These are phyloP conservation scores for Fraxinus latifolia DNA, from an alignment of 305 asterid species.

Conservation along the genomic window DNA sequence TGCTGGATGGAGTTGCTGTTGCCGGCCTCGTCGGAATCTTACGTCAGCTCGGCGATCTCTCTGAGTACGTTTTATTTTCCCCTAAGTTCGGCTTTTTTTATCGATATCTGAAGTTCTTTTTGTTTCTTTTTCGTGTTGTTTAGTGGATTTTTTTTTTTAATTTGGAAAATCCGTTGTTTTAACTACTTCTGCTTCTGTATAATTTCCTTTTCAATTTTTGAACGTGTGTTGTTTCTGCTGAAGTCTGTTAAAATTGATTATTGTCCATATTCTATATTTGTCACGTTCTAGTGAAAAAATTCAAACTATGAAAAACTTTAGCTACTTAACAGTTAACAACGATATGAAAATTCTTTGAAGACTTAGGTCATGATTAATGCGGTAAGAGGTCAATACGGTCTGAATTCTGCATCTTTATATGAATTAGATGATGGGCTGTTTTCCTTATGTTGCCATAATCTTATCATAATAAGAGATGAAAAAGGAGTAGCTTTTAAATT, in stretches of 20 bases:
- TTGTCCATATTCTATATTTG: neutral
- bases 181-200: neutral
- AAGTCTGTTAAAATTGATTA: neutral
- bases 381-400: neutral
- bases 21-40: conserved; percentile 84
- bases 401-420: neutral
- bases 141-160: neutral
- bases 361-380: neutral
- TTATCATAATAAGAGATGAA: neutral
- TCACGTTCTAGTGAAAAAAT: neutral
- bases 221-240: neutral
- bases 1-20: conserved; percentile 71
- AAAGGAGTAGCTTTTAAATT: neutral
- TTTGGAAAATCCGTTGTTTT: neutral
- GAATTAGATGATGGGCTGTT: neutral
- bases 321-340: neutral
- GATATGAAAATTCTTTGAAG: neutral
- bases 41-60: conserved; percentile 93
- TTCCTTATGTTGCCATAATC: neutral
- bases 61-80: conserved; percentile 45
- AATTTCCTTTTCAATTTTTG: neutral
- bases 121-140: neutral
- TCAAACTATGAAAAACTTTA: neutral
- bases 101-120: neutral
- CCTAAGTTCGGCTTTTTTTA: conserved; percentile 2